Base-by-base conservation (phyloP, 345 rosid species). In the Heritiera littoralis region DNA sequence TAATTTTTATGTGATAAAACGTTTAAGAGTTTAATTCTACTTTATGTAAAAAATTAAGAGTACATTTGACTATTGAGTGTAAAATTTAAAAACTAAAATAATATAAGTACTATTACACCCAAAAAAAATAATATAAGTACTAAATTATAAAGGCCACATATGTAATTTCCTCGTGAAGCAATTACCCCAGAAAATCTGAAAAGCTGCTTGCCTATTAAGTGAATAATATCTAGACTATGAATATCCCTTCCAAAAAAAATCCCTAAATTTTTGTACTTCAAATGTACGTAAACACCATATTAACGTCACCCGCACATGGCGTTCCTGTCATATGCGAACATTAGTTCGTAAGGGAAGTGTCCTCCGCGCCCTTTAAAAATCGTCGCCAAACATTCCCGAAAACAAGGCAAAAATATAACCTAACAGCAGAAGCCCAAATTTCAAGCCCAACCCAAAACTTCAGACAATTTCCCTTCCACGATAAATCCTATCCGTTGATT, bases 401-500 rank as follows among this genome's bases (percentile, higher is more conserved):
- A 0, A 23, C 28, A 9, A 58, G 8, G 0, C 4, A 3, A 23
- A 17, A 41, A 15, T 14, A 14, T 3, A 51, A 6, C 15, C 15
- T 5, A 14, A 13, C 15, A 49, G 4, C 15, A 49, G 5, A 54
- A 17, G 41, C 72, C 72, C 72, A 38, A 13, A 30, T 14, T 55
- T 3, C 1, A 51, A 51, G 18, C 63, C 32, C 18, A 13, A 49
- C 38, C 38, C 38, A 35, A 35, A 35, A 35, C 38, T 2, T 3
- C 38, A 1, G 12, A 35, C 60, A 20, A 75, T 12, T 67, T 23
- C 65, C 14, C 23, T 48, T 28, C 41, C 1, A 70, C 59, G 23
- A 46, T 6, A 9, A 74, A 76, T 83, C 66, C 32, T 40, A 51
- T 46, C 68, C 72, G 32, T 77, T 49, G 40, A 43, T 43, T 54